These are phyloP conservation scores for Backusella mclennaniae DNA, from an alignment of 192 early-diverging fungal species.

Conservation along the genomic window DNA sequence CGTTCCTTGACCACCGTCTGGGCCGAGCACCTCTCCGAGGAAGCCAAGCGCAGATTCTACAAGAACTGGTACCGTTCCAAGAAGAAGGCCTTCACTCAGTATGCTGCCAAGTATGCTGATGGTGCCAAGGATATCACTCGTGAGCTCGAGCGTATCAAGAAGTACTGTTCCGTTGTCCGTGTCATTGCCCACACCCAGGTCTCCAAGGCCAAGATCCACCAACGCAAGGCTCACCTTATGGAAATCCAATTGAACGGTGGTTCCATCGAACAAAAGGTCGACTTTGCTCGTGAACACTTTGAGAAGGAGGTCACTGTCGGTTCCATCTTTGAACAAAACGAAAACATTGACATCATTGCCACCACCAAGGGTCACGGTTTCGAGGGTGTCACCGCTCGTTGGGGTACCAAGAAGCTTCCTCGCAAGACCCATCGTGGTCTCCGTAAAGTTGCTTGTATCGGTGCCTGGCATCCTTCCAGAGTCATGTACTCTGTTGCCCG, in stretches of 20 bases:
- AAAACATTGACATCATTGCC: constrained; percentile 98
- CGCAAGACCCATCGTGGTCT: constrained; percentile 99
- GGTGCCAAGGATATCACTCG: constrained; percentile 86
- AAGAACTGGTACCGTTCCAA: constrained; percentile 99
- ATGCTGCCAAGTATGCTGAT: constrained; percentile 95
- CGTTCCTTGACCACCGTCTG: constrained; percentile 99
- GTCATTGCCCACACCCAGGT: constrained; percentile 99
- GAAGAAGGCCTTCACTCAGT: constrained; percentile 99
- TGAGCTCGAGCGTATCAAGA: constrained; percentile 98
- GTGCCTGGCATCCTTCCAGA: constrained; percentile 97
- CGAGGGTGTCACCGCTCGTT: constrained; percentile 98
- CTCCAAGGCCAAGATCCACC: constrained; percentile 90
- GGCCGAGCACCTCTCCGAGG: constrained; percentile 98
- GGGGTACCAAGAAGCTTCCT: constrained; percentile 99
- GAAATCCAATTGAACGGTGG: constrained; percentile 99
- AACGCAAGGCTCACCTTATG: constrained; percentile 99
- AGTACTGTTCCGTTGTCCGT: constrained; percentile 97
- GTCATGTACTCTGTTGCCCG: too few species aligned
- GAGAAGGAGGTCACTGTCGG: constrained; percentile 90
- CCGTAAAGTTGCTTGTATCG: constrained; percentile 99
- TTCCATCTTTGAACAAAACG: constrained; percentile 96
- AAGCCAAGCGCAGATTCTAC: constrained; percentile 99
- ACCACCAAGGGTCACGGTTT: constrained; percentile 99
- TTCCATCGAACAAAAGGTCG: constrained; percentile 92
- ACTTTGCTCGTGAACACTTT: constrained; percentile 96